phyloP scores from a whole-genome alignment of 208 protist species.

The Trypanosoma caninum region DNA sequence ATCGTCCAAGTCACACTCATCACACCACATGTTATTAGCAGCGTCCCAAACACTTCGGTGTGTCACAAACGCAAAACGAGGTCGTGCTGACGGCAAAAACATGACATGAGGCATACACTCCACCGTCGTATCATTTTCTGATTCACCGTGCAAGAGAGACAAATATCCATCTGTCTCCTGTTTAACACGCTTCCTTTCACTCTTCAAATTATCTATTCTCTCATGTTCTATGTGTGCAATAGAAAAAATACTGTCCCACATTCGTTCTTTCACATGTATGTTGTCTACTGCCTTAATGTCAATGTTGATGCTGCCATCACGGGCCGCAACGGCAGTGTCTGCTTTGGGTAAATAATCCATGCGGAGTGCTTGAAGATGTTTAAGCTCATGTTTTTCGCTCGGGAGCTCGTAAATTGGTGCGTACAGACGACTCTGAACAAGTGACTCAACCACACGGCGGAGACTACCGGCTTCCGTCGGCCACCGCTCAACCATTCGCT shows the following conservation, averaged over 20 bases:
- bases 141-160: background rate
- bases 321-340: too few relatives aligned
- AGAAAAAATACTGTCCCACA: slow-evolving; percentile 12
- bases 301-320: background rate
- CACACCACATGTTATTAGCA: background rate
- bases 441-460: slow-evolving; percentile 66
- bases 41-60: slow-evolving; percentile 39
- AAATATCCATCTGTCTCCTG: slow-evolving; percentile 11
- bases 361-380: slow-evolving; percentile 47
- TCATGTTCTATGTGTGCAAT: background rate
- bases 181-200: slow-evolving; percentile 37
- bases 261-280: background rate
- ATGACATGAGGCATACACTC: slow-evolving; percentile 83
- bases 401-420: slow-evolving; percentile 66
- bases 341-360: slow-evolving; percentile 51
- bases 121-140: background rate
- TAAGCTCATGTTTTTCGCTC: slow-evolving; percentile 44
- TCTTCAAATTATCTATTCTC: slow-evolving; percentile 17
- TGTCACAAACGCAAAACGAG: slow-evolving; percentile 68
- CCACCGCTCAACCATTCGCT: slow-evolving; percentile 77
- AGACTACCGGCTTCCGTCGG: slow-evolving; percentile 66
- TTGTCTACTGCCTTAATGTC: background rate
- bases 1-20: slow-evolving; percentile 37
- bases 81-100: slow-evolving; percentile 76
- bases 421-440: slow-evolving; percentile 71